Conservation (phyloP, 768 basidiomycete species). For the Termitomyces sp. region DNA sequence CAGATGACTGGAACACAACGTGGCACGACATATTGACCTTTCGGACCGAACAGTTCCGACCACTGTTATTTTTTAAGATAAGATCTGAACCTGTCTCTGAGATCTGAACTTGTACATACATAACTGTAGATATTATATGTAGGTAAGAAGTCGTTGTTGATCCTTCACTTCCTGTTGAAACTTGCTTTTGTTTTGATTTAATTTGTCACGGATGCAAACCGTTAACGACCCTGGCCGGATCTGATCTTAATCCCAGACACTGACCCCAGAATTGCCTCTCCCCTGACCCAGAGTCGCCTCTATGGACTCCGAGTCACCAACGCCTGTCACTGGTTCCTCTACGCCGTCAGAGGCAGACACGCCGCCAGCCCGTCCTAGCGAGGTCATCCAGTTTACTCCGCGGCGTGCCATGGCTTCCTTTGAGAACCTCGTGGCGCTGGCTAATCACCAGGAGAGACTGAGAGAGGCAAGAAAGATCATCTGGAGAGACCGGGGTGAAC, state of each 20-base stretch:
- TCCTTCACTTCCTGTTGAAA: too few relatives aligned
- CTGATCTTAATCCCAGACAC: neutral
- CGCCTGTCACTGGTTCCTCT: constrained; percentile 9
- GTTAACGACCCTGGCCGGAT: neutral
- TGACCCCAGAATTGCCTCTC: neutral
- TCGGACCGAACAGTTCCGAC: too few relatives aligned
- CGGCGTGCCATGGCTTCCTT: constrained; percentile 66
- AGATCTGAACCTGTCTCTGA: too few relatives aligned
- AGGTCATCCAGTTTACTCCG: constrained; percentile 45
- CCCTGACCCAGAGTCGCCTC: neutral
- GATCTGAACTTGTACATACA: too few relatives aligned
- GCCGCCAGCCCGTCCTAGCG: constrained; percentile 2
- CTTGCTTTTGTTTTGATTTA: too few relatives aligned
- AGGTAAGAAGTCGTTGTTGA: too few relatives aligned
- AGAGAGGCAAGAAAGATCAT: constrained; percentile 73
- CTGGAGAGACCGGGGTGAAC: constrained; percentile 77
- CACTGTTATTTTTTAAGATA: too few relatives aligned
- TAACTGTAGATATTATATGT: too few relatives aligned
- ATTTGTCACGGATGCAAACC: neutral
- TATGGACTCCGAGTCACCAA: constrained; percentile 13
- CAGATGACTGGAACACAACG: too few relatives aligned
- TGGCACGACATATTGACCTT: too few relatives aligned
- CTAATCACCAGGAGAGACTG: constrained; percentile 76
- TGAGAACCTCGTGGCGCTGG: constrained; percentile 79
- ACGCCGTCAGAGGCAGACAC: constrained; percentile 10